These are phyloP conservation scores for Cocos nucifera DNA, from an alignment of 176 grass and related monocot genomes.

Conservation along the genomic window DNA sequence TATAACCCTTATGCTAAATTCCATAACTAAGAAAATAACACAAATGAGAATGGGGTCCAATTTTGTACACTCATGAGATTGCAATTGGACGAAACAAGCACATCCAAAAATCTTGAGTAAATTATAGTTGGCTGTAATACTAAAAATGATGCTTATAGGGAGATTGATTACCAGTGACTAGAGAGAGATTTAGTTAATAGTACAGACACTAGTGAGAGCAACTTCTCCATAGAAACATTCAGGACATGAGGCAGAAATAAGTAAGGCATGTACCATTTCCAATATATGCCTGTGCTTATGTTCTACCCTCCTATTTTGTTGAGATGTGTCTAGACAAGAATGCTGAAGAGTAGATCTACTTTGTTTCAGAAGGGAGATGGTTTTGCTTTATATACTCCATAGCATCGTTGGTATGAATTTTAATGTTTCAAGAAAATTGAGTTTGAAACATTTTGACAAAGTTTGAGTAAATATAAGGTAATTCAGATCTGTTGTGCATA, in stretches of 20 bases:
- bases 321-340: too few species aligned
- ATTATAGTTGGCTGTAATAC: not conserved
- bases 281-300: too few species aligned
- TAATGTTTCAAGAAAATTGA: too few species aligned
- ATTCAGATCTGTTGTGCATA: too few species aligned
- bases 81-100: not conserved
- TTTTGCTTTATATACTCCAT: too few species aligned
- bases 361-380: too few species aligned
- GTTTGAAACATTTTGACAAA: too few species aligned
- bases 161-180: not conserved
- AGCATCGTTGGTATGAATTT: too few species aligned
- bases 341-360: too few species aligned
- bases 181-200: not conserved
- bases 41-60: not conserved
- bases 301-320: too few species aligned
- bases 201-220: not conserved
- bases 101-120: not conserved
- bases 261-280: too few species aligned
- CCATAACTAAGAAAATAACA: not conserved
- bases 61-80: not conserved
- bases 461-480: too few species aligned
- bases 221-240: not conserved
- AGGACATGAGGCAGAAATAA: not conserved
- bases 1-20: not conserved
- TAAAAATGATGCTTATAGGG: not conserved